Conservation (phyloP, 2,329 filamentous ascomycete species). For the Cytospora chrysosperma region DNA sequence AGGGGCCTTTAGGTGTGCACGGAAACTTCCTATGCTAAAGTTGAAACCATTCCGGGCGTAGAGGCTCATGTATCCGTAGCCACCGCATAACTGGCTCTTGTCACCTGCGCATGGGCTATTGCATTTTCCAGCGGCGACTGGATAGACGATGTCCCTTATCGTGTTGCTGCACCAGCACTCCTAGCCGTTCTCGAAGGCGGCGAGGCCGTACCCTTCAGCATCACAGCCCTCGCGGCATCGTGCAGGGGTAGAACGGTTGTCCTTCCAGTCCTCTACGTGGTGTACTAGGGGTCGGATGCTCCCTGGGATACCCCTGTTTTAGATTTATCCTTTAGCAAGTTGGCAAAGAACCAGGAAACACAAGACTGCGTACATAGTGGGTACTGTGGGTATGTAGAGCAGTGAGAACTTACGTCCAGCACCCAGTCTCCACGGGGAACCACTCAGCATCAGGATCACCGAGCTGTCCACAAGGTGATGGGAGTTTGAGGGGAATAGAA, state of each 20-base stretch:
- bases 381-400: neutral
- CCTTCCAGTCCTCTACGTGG: neutral
- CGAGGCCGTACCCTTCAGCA: slow-evolving; percentile 12
- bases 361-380: no score
- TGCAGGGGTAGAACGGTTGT: neutral
- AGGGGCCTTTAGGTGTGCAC: no score
- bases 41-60: neutral
- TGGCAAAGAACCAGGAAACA: no score
- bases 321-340: neutral
- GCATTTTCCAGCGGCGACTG: slow-evolving; percentile 1
- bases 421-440: neutral
- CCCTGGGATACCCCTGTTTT: neutral
- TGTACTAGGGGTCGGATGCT: slow-evolving; percentile 5
- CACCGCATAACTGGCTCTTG: neutral
- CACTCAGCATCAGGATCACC: neutral
- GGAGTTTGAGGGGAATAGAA: neutral
- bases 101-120: slow-evolving; percentile 2
- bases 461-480: neutral
- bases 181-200: slow-evolving; percentile 13
- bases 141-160: neutral
- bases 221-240: slow-evolving; percentile 7
- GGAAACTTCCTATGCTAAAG: neutral
- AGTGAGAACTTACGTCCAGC: neutral
- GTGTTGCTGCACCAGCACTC: slow-evolving; percentile 22
- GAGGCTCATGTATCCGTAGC: slow-evolving; percentile 6